phyloP scores from a whole-genome alignment of 495 filamentous ascomycete genomes.

The Talaromyces borbonicus region DNA sequence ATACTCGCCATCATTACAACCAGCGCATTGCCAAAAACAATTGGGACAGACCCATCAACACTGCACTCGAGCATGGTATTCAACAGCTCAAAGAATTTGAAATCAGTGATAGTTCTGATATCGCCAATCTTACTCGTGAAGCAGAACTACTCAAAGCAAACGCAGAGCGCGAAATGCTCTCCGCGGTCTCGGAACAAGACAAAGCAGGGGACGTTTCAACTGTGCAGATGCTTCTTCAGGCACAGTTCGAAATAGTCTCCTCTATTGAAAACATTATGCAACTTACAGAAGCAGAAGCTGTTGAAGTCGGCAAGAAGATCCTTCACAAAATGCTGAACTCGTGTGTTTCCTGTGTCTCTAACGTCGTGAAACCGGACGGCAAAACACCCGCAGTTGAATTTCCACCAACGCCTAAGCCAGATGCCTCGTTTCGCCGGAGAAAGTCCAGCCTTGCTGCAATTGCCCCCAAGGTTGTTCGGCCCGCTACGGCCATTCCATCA shows the following conservation, averaged over 20 bases:
- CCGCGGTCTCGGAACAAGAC: slow-evolving; percentile 74
- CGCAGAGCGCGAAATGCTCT: slow-evolving; percentile 72
- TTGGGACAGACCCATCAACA: slow-evolving; percentile 80
- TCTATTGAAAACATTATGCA: slow-evolving; percentile 69
- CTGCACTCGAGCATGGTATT: slow-evolving; percentile 77
- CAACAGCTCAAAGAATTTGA: slow-evolving; percentile 67
- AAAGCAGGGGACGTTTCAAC: slow-evolving; percentile 66
- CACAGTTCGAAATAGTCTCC: slow-evolving; percentile 84
- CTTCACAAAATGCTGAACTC: slow-evolving; percentile 68
- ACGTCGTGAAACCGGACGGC: slow-evolving; percentile 86
- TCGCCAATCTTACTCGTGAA: slow-evolving; percentile 64
- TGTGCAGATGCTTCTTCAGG: slow-evolving; percentile 71
- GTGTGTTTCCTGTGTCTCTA: slow-evolving; percentile 60
- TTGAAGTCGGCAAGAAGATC: slow-evolving; percentile 68
- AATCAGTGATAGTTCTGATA: slow-evolving; percentile 59
- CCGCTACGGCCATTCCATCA: slow-evolving; percentile 26
- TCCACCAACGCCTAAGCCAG: slow-evolving; percentile 46
- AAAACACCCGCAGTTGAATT: slow-evolving; percentile 49
- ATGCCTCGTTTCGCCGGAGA: slow-evolving; percentile 71
- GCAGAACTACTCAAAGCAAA: slow-evolving; percentile 73
- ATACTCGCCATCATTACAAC: slow-evolving; percentile 81
- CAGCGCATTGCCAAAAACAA: slow-evolving; percentile 66
- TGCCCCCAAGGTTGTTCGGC: slow-evolving; percentile 21
- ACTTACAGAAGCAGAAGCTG: slow-evolving; percentile 71
- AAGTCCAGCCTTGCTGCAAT: slow-evolving; percentile 35